These are phyloP conservation scores for Arthromyces matolae DNA, from an alignment of 768 basidiomycete genomes.

Conservation along the genomic window DNA sequence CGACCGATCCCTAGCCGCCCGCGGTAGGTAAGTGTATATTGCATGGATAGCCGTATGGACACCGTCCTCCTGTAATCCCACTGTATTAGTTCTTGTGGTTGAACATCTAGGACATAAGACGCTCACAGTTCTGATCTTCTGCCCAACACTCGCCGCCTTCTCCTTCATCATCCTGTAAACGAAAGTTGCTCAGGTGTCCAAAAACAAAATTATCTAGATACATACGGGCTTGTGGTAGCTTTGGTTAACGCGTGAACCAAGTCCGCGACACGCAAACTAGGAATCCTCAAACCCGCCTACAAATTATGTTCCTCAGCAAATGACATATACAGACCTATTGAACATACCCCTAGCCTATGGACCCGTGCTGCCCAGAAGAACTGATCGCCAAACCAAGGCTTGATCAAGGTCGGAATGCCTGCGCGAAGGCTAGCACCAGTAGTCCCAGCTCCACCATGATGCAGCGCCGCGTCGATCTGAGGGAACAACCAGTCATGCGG, in stretches of 20 bases:
- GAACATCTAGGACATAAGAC: no score
- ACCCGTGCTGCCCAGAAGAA: conserved; percentile 66
- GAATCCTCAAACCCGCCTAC: conserved; percentile 50
- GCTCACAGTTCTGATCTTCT: conserved; percentile 32
- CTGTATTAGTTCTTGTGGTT: no score
- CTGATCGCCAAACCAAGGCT: conserved; percentile 71
- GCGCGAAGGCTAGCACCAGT: conserved; percentile 65
- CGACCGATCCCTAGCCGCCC: conserved; percentile 28
- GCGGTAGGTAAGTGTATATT: conserved; percentile 50
- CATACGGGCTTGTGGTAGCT: conserved; percentile 51
- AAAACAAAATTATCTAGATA: neutral
- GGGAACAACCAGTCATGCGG: conserved; percentile 69
- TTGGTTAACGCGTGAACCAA: conserved; percentile 51
- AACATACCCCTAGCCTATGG: conserved; percentile 53
- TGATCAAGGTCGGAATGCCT: conserved; percentile 64
- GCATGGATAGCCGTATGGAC: conserved; percentile 53
- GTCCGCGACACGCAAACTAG: conserved; percentile 42
- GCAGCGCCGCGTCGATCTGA: conserved; percentile 56
- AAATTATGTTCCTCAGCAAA: neutral
- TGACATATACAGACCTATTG: conserved; percentile 5
- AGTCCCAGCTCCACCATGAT: conserved; percentile 71
- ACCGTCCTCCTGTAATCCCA: conserved; percentile 46
- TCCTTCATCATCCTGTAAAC: conserved; percentile 51
- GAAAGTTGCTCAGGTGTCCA: neutral
- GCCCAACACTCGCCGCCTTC: conserved; percentile 45